Percentiles rank a stretch among this genome's conserved stretches.
Conservation (phyloP, 768 basidiomycete species). For the Mycena amicta region DNA sequence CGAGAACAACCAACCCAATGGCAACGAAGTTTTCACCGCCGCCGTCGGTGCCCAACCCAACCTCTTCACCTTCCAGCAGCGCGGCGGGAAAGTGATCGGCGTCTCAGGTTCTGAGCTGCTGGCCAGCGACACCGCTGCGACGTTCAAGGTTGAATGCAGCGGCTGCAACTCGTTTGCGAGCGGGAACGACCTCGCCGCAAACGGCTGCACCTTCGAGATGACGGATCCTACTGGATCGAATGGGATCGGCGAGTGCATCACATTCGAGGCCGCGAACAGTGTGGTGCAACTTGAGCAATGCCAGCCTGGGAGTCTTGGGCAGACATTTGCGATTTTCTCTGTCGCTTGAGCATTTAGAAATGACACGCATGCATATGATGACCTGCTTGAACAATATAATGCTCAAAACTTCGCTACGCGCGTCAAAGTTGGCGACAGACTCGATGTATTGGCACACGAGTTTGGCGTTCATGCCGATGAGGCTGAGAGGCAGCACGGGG, state of each 20-base stretch:
- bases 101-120: conserved; percentile 8
- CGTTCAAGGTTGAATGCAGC: conserved; percentile 11
- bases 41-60: conserved; percentile 9
- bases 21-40: conserved; percentile 18
- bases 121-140: neutral
- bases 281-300: conserved; percentile 13
- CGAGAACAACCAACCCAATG: conserved; percentile 10
- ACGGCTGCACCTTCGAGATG: conserved; percentile 12
- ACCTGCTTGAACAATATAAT: no score
- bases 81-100: conserved; percentile 4
- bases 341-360: neutral
- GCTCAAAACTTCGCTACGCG: no score
- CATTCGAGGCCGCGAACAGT: conserved; percentile 14
- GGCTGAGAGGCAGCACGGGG: conserved; percentile 72
- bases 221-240: conserved; percentile 12
- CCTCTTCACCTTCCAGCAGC: conserved; percentile 11
- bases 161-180: conserved; percentile 11
- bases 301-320: conserved; percentile 4
- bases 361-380: no score
- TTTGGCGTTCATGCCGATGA: conserved; percentile 90
- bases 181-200: conserved; percentile 9
- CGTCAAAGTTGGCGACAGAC: conserved; percentile 90
- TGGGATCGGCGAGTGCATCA: conserved; percentile 14
- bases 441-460: conserved; percentile 92
- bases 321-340: conserved; percentile 12